phyloP scores from a whole-genome alignment of 1,139 yeast species.

The Candida freyschussii region DNA sequence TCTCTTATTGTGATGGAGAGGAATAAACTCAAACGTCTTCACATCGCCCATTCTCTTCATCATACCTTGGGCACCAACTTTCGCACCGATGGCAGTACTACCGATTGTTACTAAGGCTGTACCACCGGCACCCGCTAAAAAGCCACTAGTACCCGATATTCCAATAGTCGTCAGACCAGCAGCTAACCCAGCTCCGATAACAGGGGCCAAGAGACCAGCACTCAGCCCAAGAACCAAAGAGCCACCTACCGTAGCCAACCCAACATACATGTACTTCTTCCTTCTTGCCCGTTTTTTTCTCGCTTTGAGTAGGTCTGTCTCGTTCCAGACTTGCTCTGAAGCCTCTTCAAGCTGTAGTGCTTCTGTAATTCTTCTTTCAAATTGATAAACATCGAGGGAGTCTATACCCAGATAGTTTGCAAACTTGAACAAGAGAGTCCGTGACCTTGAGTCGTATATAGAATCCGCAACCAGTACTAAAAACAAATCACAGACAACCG shows the following conservation, averaged over 20 bases:
- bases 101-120: conserved; percentile 91
- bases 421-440: conserved; percentile 66
- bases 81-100: conserved; percentile 87
- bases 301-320: conserved; percentile 61
- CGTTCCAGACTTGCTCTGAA: conserved; percentile 70
- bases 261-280: conserved; percentile 79
- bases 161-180: conserved; percentile 97
- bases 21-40: conserved; percentile 87
- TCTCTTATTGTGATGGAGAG: conserved; percentile 85
- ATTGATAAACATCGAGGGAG: conserved; percentile 69
- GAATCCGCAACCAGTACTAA: conserved; percentile 78
- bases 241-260: conserved; percentile 96
- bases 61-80: conserved; percentile 85
- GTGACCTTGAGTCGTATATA: conserved; percentile 82
- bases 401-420: conserved; percentile 57
- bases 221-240: conserved; percentile 90
- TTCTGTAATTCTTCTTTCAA: conserved; percentile 86
- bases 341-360: conserved; percentile 83
- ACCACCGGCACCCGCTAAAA: conserved; percentile 96
- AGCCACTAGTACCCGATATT: conserved; percentile 84
- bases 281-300: conserved; percentile 62
- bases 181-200: conserved; percentile 96
- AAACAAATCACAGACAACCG: conserved; percentile 85
- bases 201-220: conserved; percentile 95
- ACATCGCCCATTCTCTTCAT: conserved; percentile 85